Base-by-base conservation (phyloP, 495 filamentous ascomycete species). In the Aspergillus homomorphus region DNA sequence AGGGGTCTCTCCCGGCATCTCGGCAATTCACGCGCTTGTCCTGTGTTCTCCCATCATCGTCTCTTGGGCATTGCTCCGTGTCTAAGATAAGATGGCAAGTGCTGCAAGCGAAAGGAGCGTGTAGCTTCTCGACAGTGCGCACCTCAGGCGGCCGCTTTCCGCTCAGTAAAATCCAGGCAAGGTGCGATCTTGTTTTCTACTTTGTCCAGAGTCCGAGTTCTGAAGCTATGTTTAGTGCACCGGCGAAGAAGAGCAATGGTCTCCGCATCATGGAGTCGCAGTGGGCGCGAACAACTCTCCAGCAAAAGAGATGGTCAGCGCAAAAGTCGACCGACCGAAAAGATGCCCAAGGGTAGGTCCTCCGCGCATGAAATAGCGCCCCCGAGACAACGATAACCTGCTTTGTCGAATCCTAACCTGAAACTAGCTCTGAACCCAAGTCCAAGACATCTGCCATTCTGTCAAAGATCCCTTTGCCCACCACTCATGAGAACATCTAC, bases 401-500 rank as follows among this genome's bases (percentile, higher is more conserved):
- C 38, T 28, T 21, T 15, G 43, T 41, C n/a, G 38, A 41, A 51
- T 52, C 30, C 45, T 41, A 53, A 60, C 42, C 43, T 15, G n/a
- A 42, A 28, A 52, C 19, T 45, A 67, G 66, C 50, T 41, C 57
- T 49, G 9, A 53, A 41, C 18, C 49, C 4, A 57, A 55, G 12
- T 20, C 66, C 4, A 69, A 68, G 43, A 73, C 72, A 41, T 64
- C 72, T 8, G 62, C 65, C 18, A 62, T 79, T 54, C 69, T 87
- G 18, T 80, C 84, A 12, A 68, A 76, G 33, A 73, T 88, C 20
- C 71, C 80, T 2, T 57, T 66, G 6, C 80, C 78, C 28, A 67
- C 69, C 4, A 67, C 69, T 4, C 92, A 87, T 65, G 94, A 98
- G 73, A 94, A 98, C 64, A 96, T 98, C 69, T 96, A 96, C 78